A percentile compares a stretch with the other conserved stretches of the same genome.
phyloP scores from a whole-genome alignment of 2,329 filamentous ascomycete genomes.

The Pseudopithomyces chartarum region DNA sequence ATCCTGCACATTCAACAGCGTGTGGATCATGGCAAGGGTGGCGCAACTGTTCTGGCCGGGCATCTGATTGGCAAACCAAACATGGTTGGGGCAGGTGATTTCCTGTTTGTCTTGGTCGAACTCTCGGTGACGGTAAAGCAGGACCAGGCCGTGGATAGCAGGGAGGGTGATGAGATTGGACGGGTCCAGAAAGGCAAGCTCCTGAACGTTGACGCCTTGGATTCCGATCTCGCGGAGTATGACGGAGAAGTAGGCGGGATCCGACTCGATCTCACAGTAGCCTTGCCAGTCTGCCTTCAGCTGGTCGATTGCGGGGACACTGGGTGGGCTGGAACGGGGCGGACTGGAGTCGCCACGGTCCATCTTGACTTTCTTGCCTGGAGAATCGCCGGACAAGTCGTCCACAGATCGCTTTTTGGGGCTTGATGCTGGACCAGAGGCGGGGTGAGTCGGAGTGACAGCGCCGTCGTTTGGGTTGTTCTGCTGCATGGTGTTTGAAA shows the following conservation, averaged over 20 bases:
- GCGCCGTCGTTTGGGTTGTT: background rate
- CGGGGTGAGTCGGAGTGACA: background rate
- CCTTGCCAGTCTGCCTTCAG: conserved; percentile 64
- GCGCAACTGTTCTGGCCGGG: conserved; percentile 75
- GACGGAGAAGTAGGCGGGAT: conserved; percentile 83
- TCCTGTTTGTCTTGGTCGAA: conserved; percentile 56
- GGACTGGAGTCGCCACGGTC: conserved; percentile 6
- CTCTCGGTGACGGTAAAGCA: conserved; percentile 75
- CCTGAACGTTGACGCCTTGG: conserved; percentile 72
- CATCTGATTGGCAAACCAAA: conserved; percentile 97
- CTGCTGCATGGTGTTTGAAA: too few species aligned
- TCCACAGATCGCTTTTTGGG: conserved; percentile 23
- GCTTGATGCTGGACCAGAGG: conserved; percentile 6
- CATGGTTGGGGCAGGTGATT: conserved; percentile 63
- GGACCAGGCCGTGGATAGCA: conserved; percentile 77
- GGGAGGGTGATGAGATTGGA: conserved; percentile 33
- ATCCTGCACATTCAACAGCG: conserved; percentile 76
- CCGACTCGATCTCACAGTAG: conserved; percentile 86
- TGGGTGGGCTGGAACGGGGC: conserved; percentile 31
- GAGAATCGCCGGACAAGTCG: conserved; percentile 12
- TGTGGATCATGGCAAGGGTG: conserved; percentile 90
- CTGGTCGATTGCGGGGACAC: conserved; percentile 35
- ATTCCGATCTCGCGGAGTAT: conserved; percentile 83
- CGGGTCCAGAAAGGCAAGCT: conserved; percentile 74
- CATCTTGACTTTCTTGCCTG: conserved; percentile 24